These are phyloP conservation scores for Quercus dentata DNA, from an alignment of 306 rosid genomes.

Conservation along the genomic window DNA sequence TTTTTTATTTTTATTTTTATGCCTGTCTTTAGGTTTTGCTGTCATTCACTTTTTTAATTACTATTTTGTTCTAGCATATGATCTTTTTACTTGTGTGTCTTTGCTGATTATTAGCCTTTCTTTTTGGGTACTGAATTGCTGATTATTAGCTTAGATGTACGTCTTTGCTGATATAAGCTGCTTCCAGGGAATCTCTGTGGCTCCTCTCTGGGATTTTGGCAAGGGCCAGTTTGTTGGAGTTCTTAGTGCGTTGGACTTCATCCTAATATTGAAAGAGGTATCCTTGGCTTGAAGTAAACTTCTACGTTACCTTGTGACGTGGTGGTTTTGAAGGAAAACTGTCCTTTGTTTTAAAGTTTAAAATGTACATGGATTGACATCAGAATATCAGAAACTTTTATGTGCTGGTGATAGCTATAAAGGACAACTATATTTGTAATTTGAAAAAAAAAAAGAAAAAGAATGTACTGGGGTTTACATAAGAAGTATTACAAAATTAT, in stretches of 20 bases:
- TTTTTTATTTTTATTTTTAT: background rate
- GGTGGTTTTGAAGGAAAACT: constrained; percentile 21
- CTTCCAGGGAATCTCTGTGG: constrained; percentile 66
- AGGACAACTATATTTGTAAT: background rate
- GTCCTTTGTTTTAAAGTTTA: background rate
- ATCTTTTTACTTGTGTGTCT: background rate
- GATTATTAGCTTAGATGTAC: constrained; percentile 23
- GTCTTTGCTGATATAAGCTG: constrained; percentile 26
- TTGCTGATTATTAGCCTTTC: background rate
- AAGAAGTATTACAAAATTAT: background rate
- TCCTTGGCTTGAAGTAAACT: constrained; percentile 25
- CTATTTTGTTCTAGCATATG: background rate
- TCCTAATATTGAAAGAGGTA: constrained; percentile 83
- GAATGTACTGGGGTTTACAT: background rate
- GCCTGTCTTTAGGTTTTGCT: no score
- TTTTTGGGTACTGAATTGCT: background rate
- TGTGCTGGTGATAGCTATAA: background rate
- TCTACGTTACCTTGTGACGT: constrained; percentile 14
- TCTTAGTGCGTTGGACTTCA: constrained; percentile 80
- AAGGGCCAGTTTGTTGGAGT: constrained; percentile 65
- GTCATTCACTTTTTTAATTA: no score
- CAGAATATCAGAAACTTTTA: background rate
- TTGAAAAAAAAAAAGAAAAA: background rate
- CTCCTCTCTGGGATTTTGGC: constrained; percentile 73
- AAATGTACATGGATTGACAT: constrained; percentile 1